Conservation (phyloP, 2,329 filamentous ascomycete species). For the Alternaria ventricosa region DNA sequence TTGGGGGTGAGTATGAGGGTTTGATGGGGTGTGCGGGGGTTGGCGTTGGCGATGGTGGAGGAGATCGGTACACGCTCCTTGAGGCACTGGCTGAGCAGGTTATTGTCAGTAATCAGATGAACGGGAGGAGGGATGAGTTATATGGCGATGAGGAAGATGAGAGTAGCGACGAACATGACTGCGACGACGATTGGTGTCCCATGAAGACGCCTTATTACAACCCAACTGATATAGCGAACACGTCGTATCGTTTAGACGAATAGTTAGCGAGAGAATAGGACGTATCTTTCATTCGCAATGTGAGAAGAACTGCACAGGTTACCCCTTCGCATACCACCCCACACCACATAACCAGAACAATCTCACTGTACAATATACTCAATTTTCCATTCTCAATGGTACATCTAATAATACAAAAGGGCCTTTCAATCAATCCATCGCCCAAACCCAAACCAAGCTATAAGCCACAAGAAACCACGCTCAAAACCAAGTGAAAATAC, state of each 20-base stretch:
- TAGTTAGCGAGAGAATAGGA: neutral
- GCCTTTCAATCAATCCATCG: neutral
- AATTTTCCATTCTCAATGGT: neutral
- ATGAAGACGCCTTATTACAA: neutral
- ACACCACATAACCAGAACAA: neutral
- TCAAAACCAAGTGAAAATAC: neutral
- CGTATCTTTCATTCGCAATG: neutral
- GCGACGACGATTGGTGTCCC: neutral
- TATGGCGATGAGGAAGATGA: neutral
- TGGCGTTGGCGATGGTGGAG: neutral
- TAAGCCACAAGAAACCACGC: neutral
- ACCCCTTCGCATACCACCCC: neutral
- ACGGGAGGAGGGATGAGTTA: neutral
- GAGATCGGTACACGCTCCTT: neutral
- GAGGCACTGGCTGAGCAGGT: neutral
- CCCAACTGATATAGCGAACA: neutral
- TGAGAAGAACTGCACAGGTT: neutral
- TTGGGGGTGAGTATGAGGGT: neutral
- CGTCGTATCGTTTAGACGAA: neutral
- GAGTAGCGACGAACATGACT: neutral
- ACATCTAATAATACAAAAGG: constrained; percentile 2
- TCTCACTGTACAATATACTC: neutral
- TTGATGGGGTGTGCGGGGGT: neutral
- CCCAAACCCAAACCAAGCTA: neutral
- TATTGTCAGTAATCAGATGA: neutral